phyloP scores from a whole-genome alignment of 2,329 filamentous ascomycete species.

The Pseudogymnoascus sp. region DNA sequence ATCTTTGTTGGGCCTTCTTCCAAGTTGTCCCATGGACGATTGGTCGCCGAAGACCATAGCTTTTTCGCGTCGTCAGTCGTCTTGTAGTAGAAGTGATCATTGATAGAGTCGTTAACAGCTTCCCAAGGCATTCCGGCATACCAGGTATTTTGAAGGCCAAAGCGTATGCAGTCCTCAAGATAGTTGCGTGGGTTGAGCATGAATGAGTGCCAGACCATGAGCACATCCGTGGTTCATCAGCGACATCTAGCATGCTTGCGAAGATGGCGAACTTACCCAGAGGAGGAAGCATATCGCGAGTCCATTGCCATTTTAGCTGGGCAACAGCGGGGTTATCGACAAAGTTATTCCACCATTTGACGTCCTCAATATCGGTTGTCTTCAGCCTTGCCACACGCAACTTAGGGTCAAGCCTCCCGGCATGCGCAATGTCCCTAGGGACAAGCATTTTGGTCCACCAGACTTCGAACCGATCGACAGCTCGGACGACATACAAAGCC shows the following conservation, averaged over 20 bases:
- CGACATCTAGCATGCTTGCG: too few species aligned
- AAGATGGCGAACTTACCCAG: constrained; percentile 39
- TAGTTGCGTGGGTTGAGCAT: constrained; percentile 70
- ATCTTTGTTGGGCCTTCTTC: constrained; percentile 41
- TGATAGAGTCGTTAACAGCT: constrained; percentile 48
- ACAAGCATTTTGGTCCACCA: constrained; percentile 47
- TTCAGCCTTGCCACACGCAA: too few species aligned
- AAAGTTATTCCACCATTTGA: constrained; percentile 2
- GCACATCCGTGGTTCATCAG: constrained; percentile 6
- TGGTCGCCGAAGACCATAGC: constrained; percentile 41
- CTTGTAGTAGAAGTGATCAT: constrained; percentile 49
- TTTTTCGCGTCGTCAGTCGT: constrained; percentile 36
- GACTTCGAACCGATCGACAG: constrained; percentile 56
- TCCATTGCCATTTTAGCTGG: constrained; percentile 26
- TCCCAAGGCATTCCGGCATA: constrained; percentile 58
- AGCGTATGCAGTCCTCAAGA: constrained; percentile 62
- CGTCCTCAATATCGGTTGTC: too few species aligned
- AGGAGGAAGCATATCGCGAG: constrained; percentile 42
- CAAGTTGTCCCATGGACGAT: constrained; percentile 50
- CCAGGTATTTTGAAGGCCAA: constrained; percentile 49
- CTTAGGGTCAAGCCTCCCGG: too few species aligned
- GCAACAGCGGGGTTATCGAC: neutral
- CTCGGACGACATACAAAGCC: constrained; percentile 59
- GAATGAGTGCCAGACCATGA: constrained; percentile 74
- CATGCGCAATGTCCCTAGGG: constrained; percentile 13